Evolutionary conservation across 208 protist species (phyloP), one percentile per base, ranked within the genome.

Genomic region (Endotrypanum monterogeii): DNA sequence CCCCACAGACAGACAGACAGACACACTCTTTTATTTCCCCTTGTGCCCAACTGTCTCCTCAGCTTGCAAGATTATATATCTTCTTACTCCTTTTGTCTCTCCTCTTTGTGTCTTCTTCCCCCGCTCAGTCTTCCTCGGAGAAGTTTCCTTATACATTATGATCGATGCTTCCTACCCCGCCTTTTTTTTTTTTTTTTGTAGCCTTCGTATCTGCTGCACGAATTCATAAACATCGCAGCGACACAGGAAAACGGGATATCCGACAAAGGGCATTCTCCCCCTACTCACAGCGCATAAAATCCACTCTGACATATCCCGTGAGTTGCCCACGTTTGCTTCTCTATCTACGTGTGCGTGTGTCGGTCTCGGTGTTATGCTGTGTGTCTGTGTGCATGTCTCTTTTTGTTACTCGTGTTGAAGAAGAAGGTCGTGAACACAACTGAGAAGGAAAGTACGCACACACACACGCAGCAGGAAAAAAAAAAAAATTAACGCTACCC

Each of bases 1-100:
- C n/a, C n/a, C n/a, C n/a, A n/a, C n/a, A n/a, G n/a, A n/a, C n/a
- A n/a, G n/a, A n/a, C n/a, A n/a, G n/a, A n/a, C n/a, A n/a, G n/a
- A n/a, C n/a, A n/a, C n/a, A n/a, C 32, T 73, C 20, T 58, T 41
- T 48, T 1, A 6, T 23, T 28, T 68, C 30, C 62, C 14, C 62
- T 37, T 68, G 62, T 54, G 62, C 25, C 25, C 25, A 54, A n/a
- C 20, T 55, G 52, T 41, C 23, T 71, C 32, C 76, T 74, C 79
- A 67, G 65, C 35, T 71, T 71, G 73, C 65, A 69, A 14, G 23
- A 25, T 56, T 41, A 70, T 57, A 44, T 66, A 23, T 50, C 70
- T 50, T 41, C 44, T 68, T 50, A 67, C 32, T 48, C 25, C 57
- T 51, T 50, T 30, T 44, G 14, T 62, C 57, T 32, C 16, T n/a